A percentile compares a stretch with the other conserved stretches of the same genome.
Evolutionary conservation across 257 asterid species (phyloP).

Genomic region (Ilex asprella): DNA sequence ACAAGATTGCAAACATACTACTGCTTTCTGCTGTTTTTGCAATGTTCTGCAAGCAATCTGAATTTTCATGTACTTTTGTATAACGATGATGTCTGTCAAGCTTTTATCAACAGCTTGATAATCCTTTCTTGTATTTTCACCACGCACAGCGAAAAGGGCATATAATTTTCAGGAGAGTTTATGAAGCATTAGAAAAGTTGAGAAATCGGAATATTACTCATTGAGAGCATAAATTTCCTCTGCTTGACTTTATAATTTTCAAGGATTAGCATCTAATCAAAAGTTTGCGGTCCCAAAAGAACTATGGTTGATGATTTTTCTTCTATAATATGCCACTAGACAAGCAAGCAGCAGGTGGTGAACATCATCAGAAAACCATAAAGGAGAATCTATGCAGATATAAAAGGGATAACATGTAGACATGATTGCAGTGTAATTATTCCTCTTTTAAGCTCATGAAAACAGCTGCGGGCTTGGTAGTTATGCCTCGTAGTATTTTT

Average conservation of each 20-base stretch:
- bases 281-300: no score
- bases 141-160: slow-evolving; percentile 52
- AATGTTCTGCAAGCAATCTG: slow-evolving; percentile 12
- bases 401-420: slow-evolving; percentile 16
- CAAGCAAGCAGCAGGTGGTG: no score
- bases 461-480: slow-evolving; percentile 26
- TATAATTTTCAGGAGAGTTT: background rate
- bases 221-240: no score
- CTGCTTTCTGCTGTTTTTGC: slow-evolving; percentile 21
- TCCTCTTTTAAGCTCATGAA: slow-evolving; percentile 39
- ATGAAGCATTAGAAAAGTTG: no score
- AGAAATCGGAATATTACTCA: no score
- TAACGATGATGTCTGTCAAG: slow-evolving; percentile 23
- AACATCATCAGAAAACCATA: no score
- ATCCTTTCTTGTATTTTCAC: slow-evolving; percentile 44
- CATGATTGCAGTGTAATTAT: slow-evolving; percentile 55
- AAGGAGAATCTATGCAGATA: background rate
- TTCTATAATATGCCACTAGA: no score
- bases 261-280: no score
- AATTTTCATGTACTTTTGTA: slow-evolving; percentile 40
- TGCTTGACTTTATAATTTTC: no score
- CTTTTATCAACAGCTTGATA: slow-evolving; percentile 14
- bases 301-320: no score
- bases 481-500: slow-evolving; percentile 16
- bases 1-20: slow-evolving; percentile 32